Base-by-base conservation (phyloP, 768 basidiomycete genomes). In the Pleurotus tuoliensis region DNA sequence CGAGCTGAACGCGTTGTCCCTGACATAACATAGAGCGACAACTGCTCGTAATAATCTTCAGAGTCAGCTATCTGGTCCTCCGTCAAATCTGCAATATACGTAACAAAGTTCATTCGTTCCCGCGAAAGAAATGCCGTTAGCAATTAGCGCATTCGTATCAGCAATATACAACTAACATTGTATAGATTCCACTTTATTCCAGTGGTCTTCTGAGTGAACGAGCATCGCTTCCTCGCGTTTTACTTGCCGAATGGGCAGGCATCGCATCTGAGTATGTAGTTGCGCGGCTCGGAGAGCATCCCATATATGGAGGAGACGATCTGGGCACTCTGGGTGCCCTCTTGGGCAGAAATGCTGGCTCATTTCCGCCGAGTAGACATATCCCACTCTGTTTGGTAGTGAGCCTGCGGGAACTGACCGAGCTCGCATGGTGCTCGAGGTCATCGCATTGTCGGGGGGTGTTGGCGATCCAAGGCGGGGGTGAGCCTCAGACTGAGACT, bases 1-100 rank as follows among this genome's bases (percentile, higher is more conserved):
- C 86, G 80, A 3, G 97, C 94, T 24, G 92, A 86, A 44, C 82
- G 80, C 0, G 95, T 90, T 2, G 97, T 97, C 30, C 84, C 83
- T 43, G 82, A 80, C 75, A 89, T 88, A 46, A 98, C 88, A 72
- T 98, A 99, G 27, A 99, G 84, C 37, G 95, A 98, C 20, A 96
- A 76, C 18, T 88, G 85, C 52, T 95, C 92, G 71, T 98, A 99
- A 69, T 90, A 95, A 8, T 78, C 77, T 60, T 85, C 84, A 2
- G 90, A 88, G 63, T 88, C 84, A 39, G 79, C 74, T 47, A 92
- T 86, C 56, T 90, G 82, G 66, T 94, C 87, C 39, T 82, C 76
- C 11, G 81, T 81, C 81, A 95, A 82, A 54, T 81, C 94, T 92
- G 66, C 55, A 60, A 48, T 43, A 59, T 50, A 63, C 65, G 51